Conservation (phyloP, 2,329 filamentous ascomycete species). For the Fusarium keratoplasticum region DNA sequence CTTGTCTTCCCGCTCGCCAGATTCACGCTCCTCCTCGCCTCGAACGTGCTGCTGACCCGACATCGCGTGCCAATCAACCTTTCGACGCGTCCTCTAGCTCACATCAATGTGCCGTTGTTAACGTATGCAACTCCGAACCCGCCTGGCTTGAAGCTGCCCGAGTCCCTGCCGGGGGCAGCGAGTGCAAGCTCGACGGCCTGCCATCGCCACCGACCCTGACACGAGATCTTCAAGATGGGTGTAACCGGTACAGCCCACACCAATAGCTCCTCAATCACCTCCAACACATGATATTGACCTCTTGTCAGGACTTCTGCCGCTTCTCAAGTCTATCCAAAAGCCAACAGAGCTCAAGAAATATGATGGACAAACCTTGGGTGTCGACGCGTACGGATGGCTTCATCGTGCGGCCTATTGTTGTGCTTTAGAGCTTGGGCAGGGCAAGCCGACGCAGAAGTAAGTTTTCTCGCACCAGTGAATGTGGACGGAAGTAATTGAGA, state of each 20-base stretch:
- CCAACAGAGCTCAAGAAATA: conserved; percentile 89
- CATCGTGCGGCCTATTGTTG: conserved; percentile 92
- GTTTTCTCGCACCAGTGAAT: conserved; percentile 41
- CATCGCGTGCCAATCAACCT: conserved; percentile 34
- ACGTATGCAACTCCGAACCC: conserved; percentile 25
- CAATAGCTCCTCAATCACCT: background rate
- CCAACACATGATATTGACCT: conserved; percentile 31
- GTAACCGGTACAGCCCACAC: conserved; percentile 48
- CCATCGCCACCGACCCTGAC: conserved; percentile 18
- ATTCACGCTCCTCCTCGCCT: conserved; percentile 8
- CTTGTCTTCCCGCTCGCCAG: background rate
- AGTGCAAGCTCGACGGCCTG: conserved; percentile 23
- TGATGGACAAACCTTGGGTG: conserved; percentile 87
- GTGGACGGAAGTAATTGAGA: conserved; percentile 1
- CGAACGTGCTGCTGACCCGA: conserved; percentile 14
- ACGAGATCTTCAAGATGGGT: conserved; percentile 48
- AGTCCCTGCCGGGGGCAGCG: conserved; percentile 32
- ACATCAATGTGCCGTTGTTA: conserved; percentile 26
- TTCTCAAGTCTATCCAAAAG: conserved; percentile 96
- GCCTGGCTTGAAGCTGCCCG: conserved; percentile 31
- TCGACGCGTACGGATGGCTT: conserved; percentile 98
- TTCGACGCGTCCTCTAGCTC: conserved; percentile 36
- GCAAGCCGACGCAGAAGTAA: conserved; percentile 88
- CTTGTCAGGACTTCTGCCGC: conserved; percentile 79
- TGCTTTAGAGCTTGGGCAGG: conserved; percentile 89